phyloP scores from a whole-genome alignment of 306 rosid genomes.

The Albizia julibrissin region DNA sequence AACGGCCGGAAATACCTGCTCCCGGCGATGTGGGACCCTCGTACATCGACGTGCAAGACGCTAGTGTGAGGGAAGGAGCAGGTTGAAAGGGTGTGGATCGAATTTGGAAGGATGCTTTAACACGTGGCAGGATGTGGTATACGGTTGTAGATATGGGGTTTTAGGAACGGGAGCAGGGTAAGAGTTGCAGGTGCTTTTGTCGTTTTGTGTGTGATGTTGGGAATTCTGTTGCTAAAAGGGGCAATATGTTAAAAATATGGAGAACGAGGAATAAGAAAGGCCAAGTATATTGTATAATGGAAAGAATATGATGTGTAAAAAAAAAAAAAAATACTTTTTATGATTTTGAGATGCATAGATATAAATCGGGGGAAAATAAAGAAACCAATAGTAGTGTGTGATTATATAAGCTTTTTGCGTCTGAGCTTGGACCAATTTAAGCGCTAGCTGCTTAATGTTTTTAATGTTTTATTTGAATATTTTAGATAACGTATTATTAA shows the following conservation, averaged over 20 bases:
- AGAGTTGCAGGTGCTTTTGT: slow-evolving; percentile 29
- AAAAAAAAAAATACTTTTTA: background rate
- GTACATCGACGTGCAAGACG: slow-evolving; percentile 54
- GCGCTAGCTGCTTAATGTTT: background rate
- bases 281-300: background rate
- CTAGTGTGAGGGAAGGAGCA: slow-evolving; percentile 39
- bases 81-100: background rate
- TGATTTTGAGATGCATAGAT: background rate
- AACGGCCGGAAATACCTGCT: slow-evolving; percentile 63
- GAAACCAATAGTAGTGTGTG: background rate
- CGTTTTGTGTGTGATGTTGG: slow-evolving; percentile 47
- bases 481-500: background rate
- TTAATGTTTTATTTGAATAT: background rate
- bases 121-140: slow-evolving; percentile 9
- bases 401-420: background rate
- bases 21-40: slow-evolving; percentile 95
- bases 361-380: background rate
- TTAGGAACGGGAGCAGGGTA: background rate
- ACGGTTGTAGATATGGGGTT: slow-evolving; percentile 23
- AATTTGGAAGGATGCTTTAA: background rate
- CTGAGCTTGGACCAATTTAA: background rate
- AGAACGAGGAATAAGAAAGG: background rate
- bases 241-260: background rate
- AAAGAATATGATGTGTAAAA: background rate
- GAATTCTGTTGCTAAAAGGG: slow-evolving; percentile 22